phyloP scores from a whole-genome alignment of 2,329 filamentous ascomycete genomes.

The Ceratocystis ficicola region DNA sequence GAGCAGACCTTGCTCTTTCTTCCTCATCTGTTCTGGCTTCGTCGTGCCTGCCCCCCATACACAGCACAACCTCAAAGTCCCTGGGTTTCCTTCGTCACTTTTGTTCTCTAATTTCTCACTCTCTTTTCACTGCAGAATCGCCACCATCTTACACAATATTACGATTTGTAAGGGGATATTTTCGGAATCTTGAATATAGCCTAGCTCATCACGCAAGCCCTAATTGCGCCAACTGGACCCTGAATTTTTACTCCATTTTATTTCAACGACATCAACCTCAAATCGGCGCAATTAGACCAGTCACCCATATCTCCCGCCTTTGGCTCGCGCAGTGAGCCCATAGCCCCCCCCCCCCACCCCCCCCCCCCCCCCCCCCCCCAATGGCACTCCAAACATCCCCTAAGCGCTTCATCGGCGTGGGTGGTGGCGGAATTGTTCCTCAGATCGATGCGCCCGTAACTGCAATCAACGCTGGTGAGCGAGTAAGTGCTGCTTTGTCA shows the following conservation, averaged over 20 bases:
- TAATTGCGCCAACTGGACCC: neutral
- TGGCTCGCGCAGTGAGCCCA: constrained; percentile 2
- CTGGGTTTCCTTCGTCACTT: constrained; percentile 1
- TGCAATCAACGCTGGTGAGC: constrained; percentile 66
- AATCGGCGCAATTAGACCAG: constrained; percentile 9
- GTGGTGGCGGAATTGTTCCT: constrained; percentile 37
- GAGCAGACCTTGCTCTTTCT: too few species aligned
- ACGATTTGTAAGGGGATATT: neutral
- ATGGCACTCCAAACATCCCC: constrained; percentile 24
- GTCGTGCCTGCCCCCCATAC: neutral
- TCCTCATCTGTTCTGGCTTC: neutral
- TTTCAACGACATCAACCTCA: neutral
- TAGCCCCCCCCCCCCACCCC: constrained; percentile 21
- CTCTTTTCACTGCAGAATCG: neutral
- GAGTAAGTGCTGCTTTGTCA: constrained; percentile 40
- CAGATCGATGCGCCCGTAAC: constrained; percentile 65
- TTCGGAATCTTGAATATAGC: neutral
- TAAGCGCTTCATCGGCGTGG: constrained; percentile 33
- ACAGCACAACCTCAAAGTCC: constrained; percentile 2
- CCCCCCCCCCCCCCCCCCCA: constrained; percentile 24
- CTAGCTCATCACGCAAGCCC: neutral
- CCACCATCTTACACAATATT: neutral
- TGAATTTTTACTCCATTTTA: constrained; percentile 3
- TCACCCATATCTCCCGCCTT: constrained; percentile 19
- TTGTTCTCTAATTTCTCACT: neutral